These are phyloP conservation scores for Fusarium tricinctum DNA, from an alignment of 2,329 filamentous ascomycete species.

Conservation along the genomic window DNA sequence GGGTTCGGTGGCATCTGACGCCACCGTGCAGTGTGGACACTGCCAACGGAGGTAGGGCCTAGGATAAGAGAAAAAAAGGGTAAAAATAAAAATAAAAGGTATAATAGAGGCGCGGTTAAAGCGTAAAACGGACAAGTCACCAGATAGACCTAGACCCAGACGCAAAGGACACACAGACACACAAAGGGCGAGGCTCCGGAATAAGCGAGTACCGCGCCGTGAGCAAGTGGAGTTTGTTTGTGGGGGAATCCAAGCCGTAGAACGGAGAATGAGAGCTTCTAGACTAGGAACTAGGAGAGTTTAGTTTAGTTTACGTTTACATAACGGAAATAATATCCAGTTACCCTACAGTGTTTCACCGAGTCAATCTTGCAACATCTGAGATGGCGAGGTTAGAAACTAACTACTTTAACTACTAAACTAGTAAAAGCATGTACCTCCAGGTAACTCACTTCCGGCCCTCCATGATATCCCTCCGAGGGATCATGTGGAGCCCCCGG, in stretches of 20 bases:
- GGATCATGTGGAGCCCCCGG: constrained; percentile 22
- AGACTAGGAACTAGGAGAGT: constrained; percentile 16
- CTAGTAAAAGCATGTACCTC: constrained; percentile 18
- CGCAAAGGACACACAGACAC: constrained; percentile 1
- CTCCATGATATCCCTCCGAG: constrained; percentile 19
- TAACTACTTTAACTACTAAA: too few species aligned
- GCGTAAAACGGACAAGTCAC: background rate
- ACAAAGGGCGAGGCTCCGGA: constrained; percentile 30
- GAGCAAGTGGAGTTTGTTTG: constrained; percentile 39
- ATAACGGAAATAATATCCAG: constrained; percentile 1
- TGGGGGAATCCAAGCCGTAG: constrained; percentile 36
- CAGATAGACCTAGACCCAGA: background rate
- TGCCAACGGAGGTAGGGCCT: background rate
- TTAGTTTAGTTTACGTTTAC: background rate
- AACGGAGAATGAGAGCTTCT: constrained; percentile 18
- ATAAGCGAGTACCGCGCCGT: constrained; percentile 30
- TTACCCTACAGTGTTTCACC: constrained; percentile 35
- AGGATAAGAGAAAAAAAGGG: background rate
- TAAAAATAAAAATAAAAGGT: background rate
- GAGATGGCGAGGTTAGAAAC: too few species aligned
- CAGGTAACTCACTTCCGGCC: constrained; percentile 35
- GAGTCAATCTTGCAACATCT: constrained; percentile 1
- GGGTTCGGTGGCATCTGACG: constrained; percentile 12
- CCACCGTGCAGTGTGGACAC: background rate
- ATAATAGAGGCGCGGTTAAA: background rate